phyloP scores from a whole-genome alignment of 2,329 filamentous ascomycete genomes.

The Fusarium sp. region DNA sequence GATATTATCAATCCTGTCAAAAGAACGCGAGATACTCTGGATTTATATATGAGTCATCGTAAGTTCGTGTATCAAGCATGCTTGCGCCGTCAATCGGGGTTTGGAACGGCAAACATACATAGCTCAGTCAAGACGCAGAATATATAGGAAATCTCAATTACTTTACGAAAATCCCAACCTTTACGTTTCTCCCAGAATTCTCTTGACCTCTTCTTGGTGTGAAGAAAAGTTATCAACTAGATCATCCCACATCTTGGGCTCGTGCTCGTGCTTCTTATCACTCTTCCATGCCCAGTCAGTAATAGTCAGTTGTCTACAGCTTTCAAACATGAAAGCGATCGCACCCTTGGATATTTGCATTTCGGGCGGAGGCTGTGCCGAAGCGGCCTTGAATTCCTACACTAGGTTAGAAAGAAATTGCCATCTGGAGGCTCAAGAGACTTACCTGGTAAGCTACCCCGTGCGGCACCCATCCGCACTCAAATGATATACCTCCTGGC shows the following conservation, averaged over 20 bases:
- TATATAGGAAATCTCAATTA: no score
- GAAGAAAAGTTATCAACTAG: slow-evolving; percentile 39
- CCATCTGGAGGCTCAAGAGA: accelerated
- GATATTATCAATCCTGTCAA: no score
- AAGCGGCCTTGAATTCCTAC: slow-evolving; percentile 39
- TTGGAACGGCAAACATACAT: no score
- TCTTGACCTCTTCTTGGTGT: slow-evolving; percentile 33
- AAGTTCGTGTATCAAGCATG: no score
- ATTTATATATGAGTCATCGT: no score
- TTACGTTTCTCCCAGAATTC: slow-evolving; percentile 17
- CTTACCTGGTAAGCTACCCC: slow-evolving; percentile 34
- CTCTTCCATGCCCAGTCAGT: slow-evolving; percentile 42
- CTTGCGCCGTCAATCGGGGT: no score
- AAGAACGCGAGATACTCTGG: no score
- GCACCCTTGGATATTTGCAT: slow-evolving; percentile 39
- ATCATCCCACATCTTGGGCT: slow-evolving; percentile 43
- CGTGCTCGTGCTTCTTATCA: slow-evolving; percentile 41
- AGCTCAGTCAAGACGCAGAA: no score
- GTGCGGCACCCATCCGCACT: slow-evolving; percentile 33
- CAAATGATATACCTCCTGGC: slow-evolving; percentile 30
- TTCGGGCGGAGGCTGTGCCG: slow-evolving; percentile 26
- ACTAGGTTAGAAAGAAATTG: background rate
- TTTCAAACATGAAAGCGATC: slow-evolving; percentile 42
- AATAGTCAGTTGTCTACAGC: slow-evolving; percentile 38
- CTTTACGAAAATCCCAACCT: no score